A percentile compares a stretch with the other conserved stretches of the same genome.
phyloP scores from a whole-genome alignment of 352 stramenopile species.

The Phytophthora constricta region DNA sequence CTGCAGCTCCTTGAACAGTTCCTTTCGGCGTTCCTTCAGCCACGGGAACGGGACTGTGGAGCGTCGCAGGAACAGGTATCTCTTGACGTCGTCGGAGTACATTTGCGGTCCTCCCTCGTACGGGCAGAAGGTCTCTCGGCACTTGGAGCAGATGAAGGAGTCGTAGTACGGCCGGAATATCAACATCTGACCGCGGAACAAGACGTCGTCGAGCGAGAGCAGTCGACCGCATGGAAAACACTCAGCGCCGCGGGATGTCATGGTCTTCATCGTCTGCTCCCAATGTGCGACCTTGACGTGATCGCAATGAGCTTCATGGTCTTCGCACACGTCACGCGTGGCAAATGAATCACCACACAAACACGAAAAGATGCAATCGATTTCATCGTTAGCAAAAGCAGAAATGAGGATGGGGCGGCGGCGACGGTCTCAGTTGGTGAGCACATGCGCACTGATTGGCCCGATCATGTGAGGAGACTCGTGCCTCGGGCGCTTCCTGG shows the following conservation, averaged over 20 bases:
- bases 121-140: conserved; percentile 28
- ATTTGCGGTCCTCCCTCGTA: conserved; percentile 32
- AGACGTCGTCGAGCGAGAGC: conserved; percentile 27
- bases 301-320: conserved; percentile 22
- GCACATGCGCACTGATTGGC: background rate
- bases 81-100: conserved; percentile 25
- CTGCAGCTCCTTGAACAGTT: conserved; percentile 30
- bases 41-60: conserved; percentile 26
- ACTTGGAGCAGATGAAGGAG: conserved; percentile 25
- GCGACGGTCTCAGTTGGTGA: no score
- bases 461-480: background rate
- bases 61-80: conserved; percentile 30
- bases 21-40: conserved; percentile 26
- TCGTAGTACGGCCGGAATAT: conserved; percentile 36
- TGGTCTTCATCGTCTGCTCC: conserved; percentile 20
- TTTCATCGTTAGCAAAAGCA: background rate
- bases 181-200: conserved; percentile 30
- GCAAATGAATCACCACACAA: conserved; percentile 20
- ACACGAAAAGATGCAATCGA: conserved; percentile 2
- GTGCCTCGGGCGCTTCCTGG: background rate
- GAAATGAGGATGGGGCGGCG: no score
- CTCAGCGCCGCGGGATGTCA: conserved; percentile 30
- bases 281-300: conserved; percentile 27
- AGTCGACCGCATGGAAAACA: conserved; percentile 33
- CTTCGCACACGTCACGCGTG: conserved; percentile 1